Base-by-base conservation (phyloP, 306 rosid genomes). In the Gillenia trifoliata region DNA sequence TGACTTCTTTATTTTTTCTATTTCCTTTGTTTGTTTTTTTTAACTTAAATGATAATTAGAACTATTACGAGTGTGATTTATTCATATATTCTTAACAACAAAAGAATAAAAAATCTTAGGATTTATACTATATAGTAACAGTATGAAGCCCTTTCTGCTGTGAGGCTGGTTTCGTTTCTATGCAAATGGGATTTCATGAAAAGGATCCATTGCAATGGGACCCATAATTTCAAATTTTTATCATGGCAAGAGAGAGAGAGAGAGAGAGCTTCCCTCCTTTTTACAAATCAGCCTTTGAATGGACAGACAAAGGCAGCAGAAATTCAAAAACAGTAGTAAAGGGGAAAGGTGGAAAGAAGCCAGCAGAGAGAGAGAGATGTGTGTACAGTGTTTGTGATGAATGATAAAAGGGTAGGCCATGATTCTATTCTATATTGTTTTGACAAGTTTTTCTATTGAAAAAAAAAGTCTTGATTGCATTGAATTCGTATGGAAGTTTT, bases 301-400 rank as follows among this genome's bases (percentile, higher is more conserved):
- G 82, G 85, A 80, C 83, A 80, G 88, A 84, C 88, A 85, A 77
- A 34, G 80, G 78, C 87, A 88, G 88, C 87, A 83, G 86, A 83
- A 85, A 87, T 88, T 90, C 89, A 87, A 85, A 87, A 77, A 81
- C 87, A 85, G 88, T 77, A 85, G 76, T 83, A 85, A 86, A 85
- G 88, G 55, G 63, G 22, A 82, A 86, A 86, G 82, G 75, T 81
- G 60, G 67, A 71, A 85, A 79, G 83, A 68, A 81, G 45, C 60
- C 78, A 69, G 71, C 40, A 16, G 16, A 45, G 20, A 5, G 52
- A 13, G 15, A 10, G 15, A 38, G 41, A 38, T 8, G 64, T 36
- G 17, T 4, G 19, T 25, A 11, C 31, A 55, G 26, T 29, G 30
- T 29, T 34, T 73, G 80, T 69, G 61, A 78, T 72, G 64, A 62